A percentile compares a stretch with the other conserved stretches of the same genome.
Conservation (phyloP, 1,284 basidiomycete genomes). For the Leccinum pachyderme region DNA sequence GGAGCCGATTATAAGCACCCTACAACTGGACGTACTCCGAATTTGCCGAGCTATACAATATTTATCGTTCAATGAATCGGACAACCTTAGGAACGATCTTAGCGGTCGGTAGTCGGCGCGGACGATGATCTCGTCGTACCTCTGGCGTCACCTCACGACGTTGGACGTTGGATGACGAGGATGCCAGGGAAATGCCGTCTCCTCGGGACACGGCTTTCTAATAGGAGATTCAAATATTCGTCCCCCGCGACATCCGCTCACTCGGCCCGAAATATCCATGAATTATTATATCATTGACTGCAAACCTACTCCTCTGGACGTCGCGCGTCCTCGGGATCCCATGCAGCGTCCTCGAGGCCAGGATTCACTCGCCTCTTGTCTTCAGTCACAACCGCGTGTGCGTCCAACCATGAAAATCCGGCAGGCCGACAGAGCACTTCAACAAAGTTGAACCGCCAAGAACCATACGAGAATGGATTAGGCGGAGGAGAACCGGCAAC, state of each 20-base stretch:
- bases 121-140: conserved; percentile 19
- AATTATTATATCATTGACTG: neutral
- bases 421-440: conserved; percentile 70
- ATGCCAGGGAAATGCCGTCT: conserved; percentile 30
- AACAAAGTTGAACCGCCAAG: conserved; percentile 63
- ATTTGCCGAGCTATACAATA: conserved; percentile 35
- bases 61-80: conserved; percentile 11
- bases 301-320: conserved; percentile 30
- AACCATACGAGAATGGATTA: conserved; percentile 78
- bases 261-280: conserved; percentile 7
- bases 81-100: conserved; percentile 10
- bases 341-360: conserved; percentile 36
- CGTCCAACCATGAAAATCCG: conserved; percentile 70
- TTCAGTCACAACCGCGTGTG: conserved; percentile 53
- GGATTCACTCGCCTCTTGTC: conserved; percentile 71
- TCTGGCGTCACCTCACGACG: conserved; percentile 15
- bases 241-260: conserved; percentile 17
- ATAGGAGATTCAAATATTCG: conserved; percentile 29
- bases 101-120: conserved; percentile 12
- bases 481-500: conserved; percentile 60
- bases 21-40: conserved; percentile 28
- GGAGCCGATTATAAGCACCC: conserved; percentile 20
- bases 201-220: conserved; percentile 19
- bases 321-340: conserved; percentile 25
- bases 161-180: conserved; percentile 12